phyloP scores from a whole-genome alignment of 208 protist species.

The Wallacemonas sp. region DNA sequence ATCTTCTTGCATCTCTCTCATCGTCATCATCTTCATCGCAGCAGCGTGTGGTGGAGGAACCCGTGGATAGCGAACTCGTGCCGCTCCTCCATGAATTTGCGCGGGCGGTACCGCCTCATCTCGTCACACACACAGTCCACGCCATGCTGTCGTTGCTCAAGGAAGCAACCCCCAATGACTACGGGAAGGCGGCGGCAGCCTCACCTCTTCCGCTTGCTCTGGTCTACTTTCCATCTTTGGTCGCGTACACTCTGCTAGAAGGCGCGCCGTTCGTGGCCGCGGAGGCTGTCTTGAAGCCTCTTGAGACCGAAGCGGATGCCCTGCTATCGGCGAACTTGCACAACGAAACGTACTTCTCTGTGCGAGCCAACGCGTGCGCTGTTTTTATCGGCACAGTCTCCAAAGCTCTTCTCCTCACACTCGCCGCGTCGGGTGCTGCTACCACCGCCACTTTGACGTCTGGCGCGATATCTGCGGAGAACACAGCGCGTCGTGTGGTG shows the following conservation, averaged over 20 bases:
- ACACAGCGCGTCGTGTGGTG: constrained; percentile 14
- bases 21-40: too few relatives aligned
- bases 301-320: background rate
- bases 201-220: constrained; percentile 1
- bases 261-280: constrained; percentile 1
- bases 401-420: background rate
- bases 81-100: background rate
- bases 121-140: background rate
- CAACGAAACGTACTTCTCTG: background rate
- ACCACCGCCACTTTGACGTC: background rate
- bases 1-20: too few relatives aligned
- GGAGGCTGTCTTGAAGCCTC: background rate
- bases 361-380: background rate
- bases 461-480: background rate
- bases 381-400: background rate
- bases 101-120: background rate
- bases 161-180: background rate
- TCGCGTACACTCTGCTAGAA: background rate
- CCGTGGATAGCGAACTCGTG: background rate
- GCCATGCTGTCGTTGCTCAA: background rate
- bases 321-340: constrained; percentile 3
- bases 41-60: too few relatives aligned
- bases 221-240: background rate
- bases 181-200: background rate
- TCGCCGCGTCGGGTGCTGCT: background rate